phyloP scores from a whole-genome alignment of 139 green algal genomes.

The Tetradesmus obliquus region DNA sequence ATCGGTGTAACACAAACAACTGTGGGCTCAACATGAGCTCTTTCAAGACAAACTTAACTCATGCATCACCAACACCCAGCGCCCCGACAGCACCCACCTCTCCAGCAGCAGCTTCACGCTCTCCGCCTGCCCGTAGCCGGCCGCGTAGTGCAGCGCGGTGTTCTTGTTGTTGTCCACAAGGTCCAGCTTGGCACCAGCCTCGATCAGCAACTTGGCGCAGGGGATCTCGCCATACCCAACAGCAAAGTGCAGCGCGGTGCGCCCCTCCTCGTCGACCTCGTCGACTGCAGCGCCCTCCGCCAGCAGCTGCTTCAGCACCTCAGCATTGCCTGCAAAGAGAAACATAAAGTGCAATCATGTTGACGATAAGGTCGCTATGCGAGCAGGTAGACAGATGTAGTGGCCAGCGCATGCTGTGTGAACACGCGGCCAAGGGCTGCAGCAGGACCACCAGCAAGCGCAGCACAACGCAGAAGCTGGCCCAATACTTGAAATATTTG shows the following conservation, averaged over 20 bases:
- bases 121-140: slow-evolving; percentile 90
- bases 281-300: slow-evolving; percentile 80
- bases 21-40: too few species aligned
- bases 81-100: slow-evolving; percentile 53
- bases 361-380: slow-evolving; percentile 37
- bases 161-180: slow-evolving; percentile 94
- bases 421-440: background rate
- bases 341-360: background rate
- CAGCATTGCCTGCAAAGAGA: slow-evolving; percentile 64
- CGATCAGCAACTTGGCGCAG: slow-evolving; percentile 83
- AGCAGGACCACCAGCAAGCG: too few species aligned
- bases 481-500: too few species aligned
- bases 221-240: slow-evolving; percentile 85
- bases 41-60: too few species aligned
- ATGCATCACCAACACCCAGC: too few species aligned
- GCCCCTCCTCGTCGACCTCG: slow-evolving; percentile 93
- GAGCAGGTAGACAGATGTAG: background rate
- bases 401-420: background rate
- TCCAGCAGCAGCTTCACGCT: slow-evolving; percentile 81
- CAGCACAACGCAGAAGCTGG: too few species aligned
- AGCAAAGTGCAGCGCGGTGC: slow-evolving; percentile 96
- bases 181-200: slow-evolving; percentile 80
- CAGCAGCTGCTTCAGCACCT: slow-evolving; percentile 80
- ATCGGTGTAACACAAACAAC: too few species aligned
- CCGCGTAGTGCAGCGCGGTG: slow-evolving; percentile 94